A percentile compares a stretch with the other conserved stretches of the same genome.
phyloP scores from a whole-genome alignment of 345 rosid species.

The Ceriops zippeliana region DNA sequence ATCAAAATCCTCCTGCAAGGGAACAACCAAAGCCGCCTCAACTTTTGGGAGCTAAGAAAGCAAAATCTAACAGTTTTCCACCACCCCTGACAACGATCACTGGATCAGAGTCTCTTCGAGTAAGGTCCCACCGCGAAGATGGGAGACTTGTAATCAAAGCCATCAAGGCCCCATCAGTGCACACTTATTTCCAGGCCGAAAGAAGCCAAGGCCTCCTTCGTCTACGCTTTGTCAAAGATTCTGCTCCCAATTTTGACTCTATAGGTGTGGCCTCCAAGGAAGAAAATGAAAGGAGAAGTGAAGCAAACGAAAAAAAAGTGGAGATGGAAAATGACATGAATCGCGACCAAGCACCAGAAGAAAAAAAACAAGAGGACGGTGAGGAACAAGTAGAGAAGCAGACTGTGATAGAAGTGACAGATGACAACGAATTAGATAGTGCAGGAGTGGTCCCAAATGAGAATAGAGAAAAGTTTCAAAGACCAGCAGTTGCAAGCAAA shows the following conservation, averaged over 20 bases:
- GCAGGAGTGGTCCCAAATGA: slow-evolving; percentile 22
- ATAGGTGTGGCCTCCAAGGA: not conserved
- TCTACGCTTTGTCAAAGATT: slow-evolving; percentile 38
- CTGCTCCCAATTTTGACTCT: slow-evolving; percentile 21
- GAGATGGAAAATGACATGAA: slow-evolving; percentile 13
- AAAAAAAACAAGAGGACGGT: not conserved
- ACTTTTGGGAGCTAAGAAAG: slow-evolving; percentile 28
- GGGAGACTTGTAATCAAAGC: slow-evolving; percentile 69
- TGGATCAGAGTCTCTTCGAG: slow-evolving; percentile 43
- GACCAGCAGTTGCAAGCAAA: slow-evolving; percentile 41
- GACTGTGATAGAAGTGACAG: slow-evolving; percentile 15
- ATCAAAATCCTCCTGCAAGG: slow-evolving; percentile 23
- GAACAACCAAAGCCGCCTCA: slow-evolving; percentile 21
- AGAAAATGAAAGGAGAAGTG: slow-evolving; percentile 7
- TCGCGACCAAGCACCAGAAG: slow-evolving; percentile 17
- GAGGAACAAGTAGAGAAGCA: slow-evolving; percentile 17
- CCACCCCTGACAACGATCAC: slow-evolving; percentile 75
- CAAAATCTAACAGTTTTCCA: slow-evolving; percentile 44
- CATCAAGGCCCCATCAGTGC: slow-evolving; percentile 27
- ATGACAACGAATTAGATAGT: slow-evolving; percentile 21
- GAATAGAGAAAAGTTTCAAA: slow-evolving; percentile 30
- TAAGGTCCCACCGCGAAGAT: slow-evolving; percentile 63
- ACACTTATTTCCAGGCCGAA: slow-evolving; percentile 51
- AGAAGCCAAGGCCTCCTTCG: slow-evolving; percentile 78
- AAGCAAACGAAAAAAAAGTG: slow-evolving; percentile 1